Base-by-base conservation (phyloP, 2,329 filamentous ascomycete species). In the Microsporum canis region DNA sequence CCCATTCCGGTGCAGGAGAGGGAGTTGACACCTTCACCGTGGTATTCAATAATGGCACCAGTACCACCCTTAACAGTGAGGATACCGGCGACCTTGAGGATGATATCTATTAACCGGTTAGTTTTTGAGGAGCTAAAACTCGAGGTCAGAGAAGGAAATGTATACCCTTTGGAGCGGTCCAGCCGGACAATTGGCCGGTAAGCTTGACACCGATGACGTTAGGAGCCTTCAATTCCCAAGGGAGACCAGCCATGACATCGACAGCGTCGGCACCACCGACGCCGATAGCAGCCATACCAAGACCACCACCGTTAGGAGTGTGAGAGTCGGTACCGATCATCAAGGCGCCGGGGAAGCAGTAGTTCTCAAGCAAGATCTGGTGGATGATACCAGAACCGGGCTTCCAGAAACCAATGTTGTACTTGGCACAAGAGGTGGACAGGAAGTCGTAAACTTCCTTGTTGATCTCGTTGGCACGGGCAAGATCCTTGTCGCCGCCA, bases 401-500 rank as follows among this genome's bases (percentile, higher is more conserved):
- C 77, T 85, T 90, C 94, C 94, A 99, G 87, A 97, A 97, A 82
- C 94, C 94, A 76, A 97, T 97, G 84, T 97, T 92, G 84, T 97
- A 99, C 83, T 97, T 99, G 73, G 91, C 91, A 76, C 92, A 97
- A 67, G 92, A 88, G 65, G 87, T 86, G 64, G 91, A 84, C 73
- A 99, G 80, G 84, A 99, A 99, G 79, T 97, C 88, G 80, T 97
- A 99, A 69, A 99, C 94, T 79, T 97, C 92, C 84, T 95, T 95
- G 87, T 97, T 97, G 80, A 96, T 96, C 69, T 86, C 84, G 72
- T 92, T 82, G 70, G 94, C 94, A 72, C 92, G 86, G 64, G 84
- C 88, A 76, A 97, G 81, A 88, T 99, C 94, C 85, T 96, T 94
- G 66, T 82, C 85, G 70, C 91, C 91, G 74, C 94, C 94, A 71